phyloP scores from a whole-genome alignment of 192 early-diverging fungal genomes.

The Dissophora ornata region DNA sequence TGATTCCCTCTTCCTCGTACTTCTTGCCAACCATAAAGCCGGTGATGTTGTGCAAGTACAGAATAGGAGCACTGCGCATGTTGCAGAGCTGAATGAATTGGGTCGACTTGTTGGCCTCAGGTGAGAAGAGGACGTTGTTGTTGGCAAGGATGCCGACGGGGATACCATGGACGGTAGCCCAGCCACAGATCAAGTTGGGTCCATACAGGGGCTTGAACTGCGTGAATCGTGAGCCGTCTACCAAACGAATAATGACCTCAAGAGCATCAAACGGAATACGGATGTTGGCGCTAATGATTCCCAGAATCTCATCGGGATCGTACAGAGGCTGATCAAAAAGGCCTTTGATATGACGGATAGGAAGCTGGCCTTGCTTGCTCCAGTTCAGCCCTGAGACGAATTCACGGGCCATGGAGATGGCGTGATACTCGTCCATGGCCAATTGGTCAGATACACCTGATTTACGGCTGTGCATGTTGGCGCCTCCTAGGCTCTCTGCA shows the following conservation, averaged over 20 bases:
- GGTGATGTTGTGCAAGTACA: conserved; percentile 75
- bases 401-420: conserved; percentile 72
- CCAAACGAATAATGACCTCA: conserved; percentile 71
- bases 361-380: conserved; percentile 61
- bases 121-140: conserved; percentile 70
- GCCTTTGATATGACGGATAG: conserved; percentile 53
- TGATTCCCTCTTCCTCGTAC: conserved; percentile 75
- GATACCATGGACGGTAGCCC: conserved; percentile 72
- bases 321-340: conserved; percentile 68
- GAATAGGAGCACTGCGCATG: conserved; percentile 63
- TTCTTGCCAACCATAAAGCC: conserved; percentile 77
- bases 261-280: conserved; percentile 71
- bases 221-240: conserved; percentile 72
- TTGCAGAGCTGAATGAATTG: conserved; percentile 77
- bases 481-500: conserved; percentile 73
- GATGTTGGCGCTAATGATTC: conserved; percentile 74
- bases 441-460: conserved; percentile 72
- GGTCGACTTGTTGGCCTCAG: conserved; percentile 74
- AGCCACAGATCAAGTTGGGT: conserved; percentile 70
- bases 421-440: conserved; percentile 70
- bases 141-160: conserved; percentile 76
- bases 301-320: conserved; percentile 69
- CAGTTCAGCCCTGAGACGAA: conserved; percentile 68
- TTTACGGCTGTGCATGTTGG: conserved; percentile 74
- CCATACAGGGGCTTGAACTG: conserved; percentile 76